Evolutionary conservation across 257 asterid genomes (phyloP).

Genomic region (Jaltomata sinuosa): DNA sequence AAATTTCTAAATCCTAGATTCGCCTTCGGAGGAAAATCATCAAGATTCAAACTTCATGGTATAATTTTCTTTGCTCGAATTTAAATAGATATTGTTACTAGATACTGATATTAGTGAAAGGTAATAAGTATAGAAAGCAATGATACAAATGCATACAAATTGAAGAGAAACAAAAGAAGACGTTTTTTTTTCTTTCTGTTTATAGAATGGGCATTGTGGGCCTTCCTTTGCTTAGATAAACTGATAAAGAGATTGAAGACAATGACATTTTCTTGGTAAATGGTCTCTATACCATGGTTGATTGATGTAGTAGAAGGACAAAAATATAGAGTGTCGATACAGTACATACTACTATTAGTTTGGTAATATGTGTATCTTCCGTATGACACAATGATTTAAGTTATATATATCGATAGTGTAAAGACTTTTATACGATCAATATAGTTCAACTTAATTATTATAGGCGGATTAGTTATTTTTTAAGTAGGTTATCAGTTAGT

Average conservation of each 20-base stretch:
- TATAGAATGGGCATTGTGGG: not conserved
- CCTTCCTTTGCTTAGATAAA: not conserved
- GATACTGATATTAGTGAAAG: not conserved
- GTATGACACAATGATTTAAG: too few species aligned
- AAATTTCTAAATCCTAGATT: too few species aligned
- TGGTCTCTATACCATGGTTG: not conserved
- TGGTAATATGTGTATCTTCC: too few species aligned
- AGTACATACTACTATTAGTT: too few species aligned
- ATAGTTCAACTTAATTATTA: too few species aligned
- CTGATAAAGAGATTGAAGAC: not conserved
- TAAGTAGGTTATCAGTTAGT: not conserved
- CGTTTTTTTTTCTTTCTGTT: not conserved
- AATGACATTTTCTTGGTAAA: not conserved
- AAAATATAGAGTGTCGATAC: not conserved
- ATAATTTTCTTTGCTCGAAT: not conserved
- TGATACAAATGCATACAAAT: not conserved
- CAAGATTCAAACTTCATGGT: not conserved
- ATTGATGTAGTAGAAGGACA: not conserved
- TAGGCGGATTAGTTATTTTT: not conserved
- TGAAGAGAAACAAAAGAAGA: not conserved
- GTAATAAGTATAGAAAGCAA: not conserved
- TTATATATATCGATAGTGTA: too few species aligned
- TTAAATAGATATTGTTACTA: not conserved
- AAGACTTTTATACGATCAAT: too few species aligned
- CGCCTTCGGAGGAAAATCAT: not conserved